Evolutionary conservation across 2,329 filamentous ascomycete species (phyloP).

Genomic region (Exophiala xenobiotica): DNA sequence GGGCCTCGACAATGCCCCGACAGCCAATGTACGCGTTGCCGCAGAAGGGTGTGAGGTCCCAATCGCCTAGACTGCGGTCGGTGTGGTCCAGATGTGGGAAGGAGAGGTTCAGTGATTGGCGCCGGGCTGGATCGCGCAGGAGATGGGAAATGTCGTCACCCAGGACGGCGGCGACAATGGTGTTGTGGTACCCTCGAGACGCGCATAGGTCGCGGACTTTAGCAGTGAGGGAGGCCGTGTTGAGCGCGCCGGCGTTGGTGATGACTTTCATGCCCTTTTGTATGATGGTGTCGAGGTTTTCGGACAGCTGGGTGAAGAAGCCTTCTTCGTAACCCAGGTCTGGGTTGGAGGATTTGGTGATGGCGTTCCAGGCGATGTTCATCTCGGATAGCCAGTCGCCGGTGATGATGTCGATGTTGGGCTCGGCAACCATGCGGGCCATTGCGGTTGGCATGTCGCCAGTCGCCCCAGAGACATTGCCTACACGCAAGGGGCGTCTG

Average conservation of each 20-base stretch:
- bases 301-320: constrained; percentile 26
- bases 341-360: constrained; percentile 24
- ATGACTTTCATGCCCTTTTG: constrained; percentile 22
- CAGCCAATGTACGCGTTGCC: constrained; percentile 50
- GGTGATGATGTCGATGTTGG: constrained; percentile 50
- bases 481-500: constrained; percentile 28
- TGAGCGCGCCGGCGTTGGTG: constrained; percentile 29
- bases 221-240: constrained; percentile 6
- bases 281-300: constrained; percentile 8
- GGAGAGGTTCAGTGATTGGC: neutral
- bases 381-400: constrained; percentile 53
- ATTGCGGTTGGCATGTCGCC: constrained; percentile 11
- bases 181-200: neutral
- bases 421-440: constrained; percentile 5
- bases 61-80: neutral
- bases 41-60: neutral
- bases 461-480: constrained; percentile 16
- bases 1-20: constrained; percentile 37
- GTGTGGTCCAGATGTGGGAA: neutral
- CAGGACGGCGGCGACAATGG: neutral
- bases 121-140: neutral
- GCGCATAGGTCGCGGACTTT: constrained; percentile 10
- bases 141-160: constrained; percentile 1
- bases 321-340: constrained; percentile 30
- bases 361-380: constrained; percentile 49